Conservation (phyloP, 73 alveolate species). For the Durusdinium trenchii region DNA sequence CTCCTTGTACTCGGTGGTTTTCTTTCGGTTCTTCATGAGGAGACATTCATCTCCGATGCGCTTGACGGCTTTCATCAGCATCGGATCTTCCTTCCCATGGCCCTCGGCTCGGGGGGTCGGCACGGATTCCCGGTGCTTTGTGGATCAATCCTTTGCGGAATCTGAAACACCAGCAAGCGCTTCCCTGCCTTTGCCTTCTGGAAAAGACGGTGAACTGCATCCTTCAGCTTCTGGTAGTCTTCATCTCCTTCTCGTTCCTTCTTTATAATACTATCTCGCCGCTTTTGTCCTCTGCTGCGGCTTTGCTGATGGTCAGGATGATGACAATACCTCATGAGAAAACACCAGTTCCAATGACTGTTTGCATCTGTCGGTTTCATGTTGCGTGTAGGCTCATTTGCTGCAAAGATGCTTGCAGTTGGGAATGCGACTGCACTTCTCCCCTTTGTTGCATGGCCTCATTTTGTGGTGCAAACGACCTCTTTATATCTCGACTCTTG, state of each 20-base stretch:
- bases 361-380: not conserved
- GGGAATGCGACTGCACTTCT: not conserved
- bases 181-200: not conserved
- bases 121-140: too few species aligned
- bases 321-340: slow-evolving; percentile 32
- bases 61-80: not conserved
- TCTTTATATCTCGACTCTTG: too few species aligned
- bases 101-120: too few species aligned
- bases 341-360: not conserved
- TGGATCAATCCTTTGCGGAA: not conserved
- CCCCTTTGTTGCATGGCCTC: slow-evolving; percentile 73
- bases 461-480: too few species aligned
- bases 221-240: not conserved
- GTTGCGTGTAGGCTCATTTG: not conserved
- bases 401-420: slow-evolving; percentile 8
- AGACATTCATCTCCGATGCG: not conserved
- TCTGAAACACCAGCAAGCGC: not conserved
- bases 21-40: not conserved
- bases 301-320: not conserved
- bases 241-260: not conserved
- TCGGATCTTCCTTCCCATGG: not conserved
- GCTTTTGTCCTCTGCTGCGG: slow-evolving; percentile 66
- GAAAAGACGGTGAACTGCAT: not conserved
- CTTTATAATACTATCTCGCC: slow-evolving; percentile 29
- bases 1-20: slow-evolving; percentile 15